Evolutionary conservation across 1,284 basidiomycete species (phyloP).

Genomic region (Pisolithus thermaeus): DNA sequence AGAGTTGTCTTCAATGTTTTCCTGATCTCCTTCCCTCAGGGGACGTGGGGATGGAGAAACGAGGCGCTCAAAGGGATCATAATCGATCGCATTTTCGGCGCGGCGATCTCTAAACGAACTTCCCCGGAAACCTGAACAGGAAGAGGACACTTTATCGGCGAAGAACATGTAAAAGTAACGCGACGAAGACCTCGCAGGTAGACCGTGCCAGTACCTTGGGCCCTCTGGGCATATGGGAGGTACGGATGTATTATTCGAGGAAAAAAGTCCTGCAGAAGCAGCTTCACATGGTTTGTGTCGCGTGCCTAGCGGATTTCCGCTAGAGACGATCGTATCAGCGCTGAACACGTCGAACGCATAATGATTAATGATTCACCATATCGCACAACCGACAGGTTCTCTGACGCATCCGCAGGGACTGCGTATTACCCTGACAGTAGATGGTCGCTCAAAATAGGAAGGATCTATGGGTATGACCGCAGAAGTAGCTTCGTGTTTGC

Average conservation of each 20-base stretch:
- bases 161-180: constrained; percentile 45
- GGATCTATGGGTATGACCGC: constrained; percentile 46
- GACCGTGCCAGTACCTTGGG: constrained; percentile 39
- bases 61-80: constrained; percentile 28
- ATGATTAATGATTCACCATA: constrained; percentile 40
- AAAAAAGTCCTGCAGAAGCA: constrained; percentile 46
- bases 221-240: constrained; percentile 36
- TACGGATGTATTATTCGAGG: constrained; percentile 22
- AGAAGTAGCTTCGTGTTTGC: constrained; percentile 42
- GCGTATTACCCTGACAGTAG: constrained; percentile 43
- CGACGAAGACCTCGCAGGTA: constrained; percentile 9
- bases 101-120: background rate
- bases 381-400: constrained; percentile 58
- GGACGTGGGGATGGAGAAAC: constrained; percentile 30
- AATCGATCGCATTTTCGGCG: constrained; percentile 18
- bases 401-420: constrained; percentile 58
- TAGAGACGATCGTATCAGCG: constrained; percentile 19
- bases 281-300: constrained; percentile 55
- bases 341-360: constrained; percentile 1
- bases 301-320: constrained; percentile 60
- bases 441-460: constrained; percentile 46
- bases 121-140: constrained; percentile 20
- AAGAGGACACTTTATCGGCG: constrained; percentile 35
- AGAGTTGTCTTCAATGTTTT: constrained; percentile 9
- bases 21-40: constrained; percentile 28